Base-by-base conservation (phyloP, 106 monocot species). In the Dioscorea dumetorum region DNA sequence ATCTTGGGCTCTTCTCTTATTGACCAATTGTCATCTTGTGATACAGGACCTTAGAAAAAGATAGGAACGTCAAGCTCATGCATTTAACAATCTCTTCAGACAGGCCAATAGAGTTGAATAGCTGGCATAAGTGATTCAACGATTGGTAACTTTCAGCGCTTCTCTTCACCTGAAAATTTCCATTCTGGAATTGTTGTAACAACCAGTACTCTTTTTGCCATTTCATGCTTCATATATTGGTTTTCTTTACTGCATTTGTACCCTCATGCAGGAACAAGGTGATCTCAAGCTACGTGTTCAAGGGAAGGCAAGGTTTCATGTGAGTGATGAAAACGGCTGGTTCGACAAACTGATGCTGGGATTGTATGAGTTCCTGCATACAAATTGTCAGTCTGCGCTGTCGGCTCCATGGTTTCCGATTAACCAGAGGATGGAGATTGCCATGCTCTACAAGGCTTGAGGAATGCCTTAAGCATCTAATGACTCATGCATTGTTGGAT, bases 231-330 rank as follows among this genome's bases (percentile, higher is more conserved):
- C 24, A 24, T 41, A 5, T 18, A 0, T 63, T 4, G 5, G 59
- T 64, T 69, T 63, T 16, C 21, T 48, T 35, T 28, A 24, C 16
- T 35, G 33, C 19, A 12, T 60, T 52, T 54, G 19, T 51, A 16
- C 15, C 73, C 16, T 61, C 62, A 66, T 67, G 62, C 74, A 97
- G 97, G 97, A 97, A 73, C 86, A 97, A 92, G 97, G 97, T 67
- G 97, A 97, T 76, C 84, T 97, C 50, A 97, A 97, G 74, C 87
- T 97, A 28, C 91, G 97, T 34, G 97, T 97, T n/a, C n/a, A n/a
- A n/a, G n/a, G n/a, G n/a, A n/a, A n/a, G n/a, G n/a, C n/a, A n/a
- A n/a, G n/a, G n/a, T n/a, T n/a, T n/a, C n/a, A n/a, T n/a, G n/a
- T n/a, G n/a, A n/a, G n/a, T n/a, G n/a, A n/a, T n/a, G n/a, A n/a